Evolutionary conservation across 2,329 filamentous ascomycete genomes (phyloP).

Genomic region (Paraconiothyrium brasiliense): DNA sequence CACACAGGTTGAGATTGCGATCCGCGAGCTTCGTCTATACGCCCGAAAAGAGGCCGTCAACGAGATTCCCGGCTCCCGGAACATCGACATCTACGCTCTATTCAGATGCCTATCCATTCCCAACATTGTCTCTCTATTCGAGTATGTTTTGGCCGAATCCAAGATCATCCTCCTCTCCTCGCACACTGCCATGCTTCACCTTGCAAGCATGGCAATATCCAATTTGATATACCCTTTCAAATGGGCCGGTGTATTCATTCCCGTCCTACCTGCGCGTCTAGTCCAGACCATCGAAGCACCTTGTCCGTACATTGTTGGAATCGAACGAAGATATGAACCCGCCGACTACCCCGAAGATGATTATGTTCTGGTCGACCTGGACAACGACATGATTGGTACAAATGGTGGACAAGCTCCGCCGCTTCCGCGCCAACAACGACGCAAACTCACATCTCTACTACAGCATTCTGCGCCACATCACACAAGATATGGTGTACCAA

Average conservation of each 20-base stretch:
- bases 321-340: constrained; percentile 89
- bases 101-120: constrained; percentile 90
- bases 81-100: constrained; percentile 89
- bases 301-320: constrained; percentile 95
- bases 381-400: constrained; percentile 88
- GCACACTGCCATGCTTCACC: constrained; percentile 93
- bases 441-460: constrained; percentile 87
- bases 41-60: constrained; percentile 92
- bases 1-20: constrained; percentile 91
- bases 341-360: constrained; percentile 92
- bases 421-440: constrained; percentile 85
- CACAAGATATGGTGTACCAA: constrained; percentile 82
- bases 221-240: constrained; percentile 89
- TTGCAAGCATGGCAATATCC: constrained; percentile 86
- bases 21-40: constrained; percentile 90
- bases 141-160: constrained; percentile 91
- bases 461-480: constrained; percentile 92
- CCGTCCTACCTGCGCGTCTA: constrained; percentile 84
- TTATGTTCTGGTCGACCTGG: constrained; percentile 92
- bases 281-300: constrained; percentile 92
- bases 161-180: constrained; percentile 96
- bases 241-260: constrained; percentile 95
- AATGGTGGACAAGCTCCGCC: constrained; percentile 77
- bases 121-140: constrained; percentile 91
- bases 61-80: constrained; percentile 90